These are phyloP conservation scores for Sporothrix inflata DNA, from an alignment of 2,329 filamentous ascomycete species.

Conservation along the genomic window DNA sequence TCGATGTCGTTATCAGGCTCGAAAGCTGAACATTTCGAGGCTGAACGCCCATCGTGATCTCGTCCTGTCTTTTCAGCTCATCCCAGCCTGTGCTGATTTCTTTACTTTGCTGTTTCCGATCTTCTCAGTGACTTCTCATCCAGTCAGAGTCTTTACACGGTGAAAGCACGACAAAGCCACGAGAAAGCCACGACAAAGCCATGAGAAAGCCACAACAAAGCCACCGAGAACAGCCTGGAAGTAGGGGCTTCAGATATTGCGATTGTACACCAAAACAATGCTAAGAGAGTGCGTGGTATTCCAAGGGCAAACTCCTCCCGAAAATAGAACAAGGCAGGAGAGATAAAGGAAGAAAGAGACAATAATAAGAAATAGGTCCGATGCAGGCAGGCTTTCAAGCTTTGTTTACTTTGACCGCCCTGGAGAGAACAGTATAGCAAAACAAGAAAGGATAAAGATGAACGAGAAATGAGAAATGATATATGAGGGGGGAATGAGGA, in stretches of 20 bases:
- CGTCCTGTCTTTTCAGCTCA: not conserved
- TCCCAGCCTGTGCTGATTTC: not conserved
- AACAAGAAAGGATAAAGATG: too few relatives aligned
- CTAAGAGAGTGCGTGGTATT: too few relatives aligned
- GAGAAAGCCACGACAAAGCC: not conserved
- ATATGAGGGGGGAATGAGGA: too few relatives aligned
- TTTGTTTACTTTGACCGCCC: too few relatives aligned
- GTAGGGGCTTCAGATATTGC: not conserved
- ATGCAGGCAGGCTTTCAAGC: not conserved
- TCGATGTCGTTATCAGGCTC: not conserved
- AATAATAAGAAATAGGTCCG: not conserved
- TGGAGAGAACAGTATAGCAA: too few relatives aligned
- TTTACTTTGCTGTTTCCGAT: not conserved
- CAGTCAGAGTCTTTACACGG: not conserved
- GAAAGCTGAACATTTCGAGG: not conserved
- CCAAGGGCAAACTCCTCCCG: not conserved
- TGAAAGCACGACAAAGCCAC: too few relatives aligned
- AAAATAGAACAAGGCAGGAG: not conserved
- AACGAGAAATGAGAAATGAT: too few relatives aligned
- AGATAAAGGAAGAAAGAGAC: too few relatives aligned
- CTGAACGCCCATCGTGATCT: constrained; percentile 11
- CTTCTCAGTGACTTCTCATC: not conserved
- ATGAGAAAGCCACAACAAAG: not conserved
- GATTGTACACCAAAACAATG: not conserved
- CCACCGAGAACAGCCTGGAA: not conserved